Base-by-base conservation (phyloP, 2,329 filamentous ascomycete genomes). In the Epichloe brachyelytri region DNA sequence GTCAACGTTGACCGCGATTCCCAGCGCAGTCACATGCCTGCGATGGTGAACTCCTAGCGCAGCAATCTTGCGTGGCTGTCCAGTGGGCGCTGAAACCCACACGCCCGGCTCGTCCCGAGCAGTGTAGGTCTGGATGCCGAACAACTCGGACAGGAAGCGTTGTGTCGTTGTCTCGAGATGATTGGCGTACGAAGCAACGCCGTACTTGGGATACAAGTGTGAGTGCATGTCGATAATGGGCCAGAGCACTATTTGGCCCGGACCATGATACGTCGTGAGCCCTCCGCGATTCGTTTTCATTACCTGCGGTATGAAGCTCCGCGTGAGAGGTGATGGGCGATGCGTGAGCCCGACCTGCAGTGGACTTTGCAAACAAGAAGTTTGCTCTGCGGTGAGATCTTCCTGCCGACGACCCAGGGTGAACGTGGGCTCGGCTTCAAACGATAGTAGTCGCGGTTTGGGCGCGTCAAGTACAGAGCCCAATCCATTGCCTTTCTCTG, bases 241-340 rank as follows among this genome's bases (percentile, higher is more conserved):
- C 73, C 95, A 98, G n/a, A 90, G 80, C 37, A 96, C 86, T 46
- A 95, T 70, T 65, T 98, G 93, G 0, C 91, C 91, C 0, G 91
- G 93, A 0, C 91, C 93, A 65, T 98, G 93, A 71, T 95, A 97
- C 3, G 93, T 97, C 0, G 88, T 90, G 57, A 95, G 82, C 0
- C 93, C 93, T 54, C 93, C 93, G 50, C 93, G 82, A n/a, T 82
- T 77, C 14, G 87, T 85, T 59, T 82, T 76, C 43, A 79, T 68
- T 59, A 93, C 80, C n/a, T 78, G 71, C 3, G 84, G 85, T 26
- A 64, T 56, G 58, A 68, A 71, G 47, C 34, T 64, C 53, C 39
- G 50, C 34, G 62, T 56, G 44, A 68, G 59, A 36, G 74, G 59
- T 6, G 54, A 45, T 22, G 46, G 47, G 41, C 55, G 57, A 56